Base-by-base conservation (phyloP, 495 filamentous ascomycete genomes). In the Aspergillus coremiiformis region DNA sequence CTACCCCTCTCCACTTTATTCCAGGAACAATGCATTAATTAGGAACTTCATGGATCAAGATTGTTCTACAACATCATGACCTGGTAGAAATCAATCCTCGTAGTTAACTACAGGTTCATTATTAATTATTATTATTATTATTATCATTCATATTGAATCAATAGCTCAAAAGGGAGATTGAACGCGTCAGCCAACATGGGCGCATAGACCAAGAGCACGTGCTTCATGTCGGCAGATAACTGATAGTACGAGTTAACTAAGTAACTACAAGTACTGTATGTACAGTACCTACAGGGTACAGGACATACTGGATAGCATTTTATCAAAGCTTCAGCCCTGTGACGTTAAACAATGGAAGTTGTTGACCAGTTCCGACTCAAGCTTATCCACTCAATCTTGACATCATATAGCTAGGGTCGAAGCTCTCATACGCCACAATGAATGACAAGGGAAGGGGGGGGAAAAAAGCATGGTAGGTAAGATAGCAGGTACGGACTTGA, bases 151-250 rank as follows among this genome's bases (percentile, higher is more conserved):
- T n/a, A n/a, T n/a, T n/a, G n/a, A n/a, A n/a, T n/a, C n/a, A n/a
- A n/a, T n/a, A n/a, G n/a, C 24, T 27, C 4, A 27, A 4, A 27
- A 8, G 24, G 8, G 8, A 27, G 8, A 7, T 20, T 30, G 4
- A 30, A 41, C 47, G 33, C 47, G 35, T 49, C 47, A 49, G 47
- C 47, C 47, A 39, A 20, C 35, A n/a, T 14, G 15, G 22, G 23
- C 47, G 44, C 44, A 27, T 47, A 33, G 44, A 11, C 37, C 37
- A 41, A 41, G 23, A 26, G 44, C 44, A 47, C 44, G 44, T 47
- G 44, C 44, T 41, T 21, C 37, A 41, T 41, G 37, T 21, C 15
- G 17, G 37, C 9, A 41, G 7, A 41, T 41, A 41, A 21, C 7
- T 21, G 6, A 17, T n/a, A n/a, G n/a, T n/a, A n/a, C n/a, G n/a